These are phyloP conservation scores for Nitzschia palea DNA, from an alignment of 108 stramenopile genomes.

Conservation along the genomic window DNA sequence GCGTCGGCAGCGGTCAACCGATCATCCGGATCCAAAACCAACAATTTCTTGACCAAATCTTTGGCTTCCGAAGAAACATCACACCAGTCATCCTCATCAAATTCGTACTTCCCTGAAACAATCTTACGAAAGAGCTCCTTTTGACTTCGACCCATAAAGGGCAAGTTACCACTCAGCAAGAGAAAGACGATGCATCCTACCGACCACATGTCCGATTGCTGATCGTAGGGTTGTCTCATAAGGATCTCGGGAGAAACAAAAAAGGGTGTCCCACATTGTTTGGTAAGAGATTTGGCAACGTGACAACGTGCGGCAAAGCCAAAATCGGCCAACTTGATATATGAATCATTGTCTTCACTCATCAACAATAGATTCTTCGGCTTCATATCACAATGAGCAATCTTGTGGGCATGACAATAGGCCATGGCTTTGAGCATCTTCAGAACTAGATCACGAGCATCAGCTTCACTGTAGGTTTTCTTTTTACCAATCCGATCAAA, in stretches of 20 bases:
- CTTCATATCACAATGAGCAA: constrained; percentile 92
- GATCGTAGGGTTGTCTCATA: constrained; percentile 69
- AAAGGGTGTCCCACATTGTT: constrained; percentile 91
- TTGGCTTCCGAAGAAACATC: constrained; percentile 83
- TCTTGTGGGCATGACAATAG: constrained; percentile 71
- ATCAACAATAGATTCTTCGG: constrained; percentile 88
- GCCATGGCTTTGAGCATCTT: constrained; percentile 77
- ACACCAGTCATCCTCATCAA: constrained; percentile 71
- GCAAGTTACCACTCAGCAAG: constrained; percentile 88
- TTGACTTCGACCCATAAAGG: constrained; percentile 78
- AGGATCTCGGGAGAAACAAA: constrained; percentile 98
- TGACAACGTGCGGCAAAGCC: constrained; percentile 88
- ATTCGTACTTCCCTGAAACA: constrained; percentile 69
- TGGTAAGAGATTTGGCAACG: constrained; percentile 65
- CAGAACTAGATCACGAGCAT: constrained; percentile 77
- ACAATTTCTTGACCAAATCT: constrained; percentile 71
- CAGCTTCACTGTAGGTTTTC: constrained; percentile 82
- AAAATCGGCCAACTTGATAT: constrained; percentile 90
- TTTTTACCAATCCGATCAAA: constrained; percentile 88
- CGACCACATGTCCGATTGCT: constrained; percentile 96
- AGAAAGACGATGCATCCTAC: constrained; percentile 93
- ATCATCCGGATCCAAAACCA: constrained; percentile 72
- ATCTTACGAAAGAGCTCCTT: constrained; percentile 76
- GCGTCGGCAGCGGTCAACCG: constrained; percentile 78
- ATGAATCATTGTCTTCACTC: constrained; percentile 74